Evolutionary conservation across 108 stramenopile genomes (phyloP).

Genomic region (Skeletonema potamos): DNA sequence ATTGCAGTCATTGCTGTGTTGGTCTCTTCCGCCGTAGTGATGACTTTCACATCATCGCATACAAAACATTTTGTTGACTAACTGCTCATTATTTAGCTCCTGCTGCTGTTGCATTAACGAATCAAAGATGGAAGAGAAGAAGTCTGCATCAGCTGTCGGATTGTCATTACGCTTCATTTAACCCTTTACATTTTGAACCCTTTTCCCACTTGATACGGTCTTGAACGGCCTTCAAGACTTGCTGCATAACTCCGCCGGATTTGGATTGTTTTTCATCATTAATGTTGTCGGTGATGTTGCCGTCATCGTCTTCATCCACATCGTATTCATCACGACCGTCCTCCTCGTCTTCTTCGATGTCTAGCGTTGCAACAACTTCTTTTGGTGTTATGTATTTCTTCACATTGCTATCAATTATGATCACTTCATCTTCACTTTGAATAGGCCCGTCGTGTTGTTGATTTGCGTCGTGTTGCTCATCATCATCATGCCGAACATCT

Average conservation of each 20-base stretch:
- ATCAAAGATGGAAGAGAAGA: conserved; percentile 5
- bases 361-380: no score
- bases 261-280: not conserved
- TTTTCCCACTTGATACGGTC: not conserved
- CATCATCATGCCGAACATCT: no score
- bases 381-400: no score
- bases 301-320: no score
- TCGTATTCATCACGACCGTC: no score
- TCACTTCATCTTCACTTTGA: no score
- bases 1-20: conserved; percentile 7
- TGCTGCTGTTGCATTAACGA: conserved; percentile 17
- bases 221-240: not conserved
- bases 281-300: no score
- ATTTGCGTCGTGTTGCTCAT: no score
- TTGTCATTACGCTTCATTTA: conserved; percentile 38
- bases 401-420: no score
- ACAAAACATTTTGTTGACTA: not conserved
- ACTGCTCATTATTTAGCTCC: not conserved
- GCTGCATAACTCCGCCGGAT: not conserved
- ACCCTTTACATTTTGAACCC: conserved; percentile 16
- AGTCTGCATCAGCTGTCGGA: conserved; percentile 13
- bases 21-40: not conserved
- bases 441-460: no score
- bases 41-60: not conserved
- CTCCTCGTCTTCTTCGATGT: no score